Percentiles rank a stretch among this genome's conserved stretches.
These are phyloP conservation scores for Diutina siamensis DNA, from an alignment of 1,139 yeast genomes.

Conservation along the genomic window DNA sequence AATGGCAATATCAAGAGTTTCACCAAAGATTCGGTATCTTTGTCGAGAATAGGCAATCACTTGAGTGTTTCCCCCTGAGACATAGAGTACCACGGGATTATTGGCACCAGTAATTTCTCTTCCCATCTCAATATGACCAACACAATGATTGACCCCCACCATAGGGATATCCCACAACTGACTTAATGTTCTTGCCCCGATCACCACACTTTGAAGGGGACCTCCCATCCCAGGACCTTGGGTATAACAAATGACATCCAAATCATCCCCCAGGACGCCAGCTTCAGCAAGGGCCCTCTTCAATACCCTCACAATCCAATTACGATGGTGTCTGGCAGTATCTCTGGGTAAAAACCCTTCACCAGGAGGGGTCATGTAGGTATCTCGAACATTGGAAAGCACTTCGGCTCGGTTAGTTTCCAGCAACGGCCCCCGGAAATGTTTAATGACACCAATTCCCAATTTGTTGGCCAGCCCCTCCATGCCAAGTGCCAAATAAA, in stretches of 20 bases:
- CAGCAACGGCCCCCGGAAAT: conserved; percentile 42
- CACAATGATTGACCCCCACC: conserved; percentile 93
- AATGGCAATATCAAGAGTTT: conserved; percentile 91
- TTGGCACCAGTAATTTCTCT: conserved; percentile 92
- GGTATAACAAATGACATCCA: conserved; percentile 90
- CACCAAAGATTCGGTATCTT: conserved; percentile 91
- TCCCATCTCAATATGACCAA: conserved; percentile 99
- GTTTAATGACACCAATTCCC: conserved; percentile 87
- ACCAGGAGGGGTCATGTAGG: conserved; percentile 94
- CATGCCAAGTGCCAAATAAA: conserved; percentile 71
- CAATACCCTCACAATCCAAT: conserved; percentile 84
- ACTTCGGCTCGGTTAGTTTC: conserved; percentile 56
- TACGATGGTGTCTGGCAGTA: conserved; percentile 91
- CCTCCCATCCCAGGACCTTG: conserved; percentile 99
- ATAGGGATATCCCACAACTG: conserved; percentile 76
- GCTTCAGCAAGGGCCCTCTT: conserved; percentile 59
- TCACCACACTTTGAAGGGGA: conserved; percentile 84
- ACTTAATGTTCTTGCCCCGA: conserved; percentile 82
- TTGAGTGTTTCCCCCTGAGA: conserved; percentile 97
- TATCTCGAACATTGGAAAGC: conserved; percentile 80
- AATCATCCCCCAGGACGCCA: conserved; percentile 38
- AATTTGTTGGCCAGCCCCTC: conserved; percentile 96
- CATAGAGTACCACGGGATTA: conserved; percentile 92
- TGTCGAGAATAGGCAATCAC: conserved; percentile 94
- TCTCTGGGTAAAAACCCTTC: conserved; percentile 95